Base-by-base conservation (phyloP, 1,284 basidiomycete species). In the Malassezia pachydermatis region DNA sequence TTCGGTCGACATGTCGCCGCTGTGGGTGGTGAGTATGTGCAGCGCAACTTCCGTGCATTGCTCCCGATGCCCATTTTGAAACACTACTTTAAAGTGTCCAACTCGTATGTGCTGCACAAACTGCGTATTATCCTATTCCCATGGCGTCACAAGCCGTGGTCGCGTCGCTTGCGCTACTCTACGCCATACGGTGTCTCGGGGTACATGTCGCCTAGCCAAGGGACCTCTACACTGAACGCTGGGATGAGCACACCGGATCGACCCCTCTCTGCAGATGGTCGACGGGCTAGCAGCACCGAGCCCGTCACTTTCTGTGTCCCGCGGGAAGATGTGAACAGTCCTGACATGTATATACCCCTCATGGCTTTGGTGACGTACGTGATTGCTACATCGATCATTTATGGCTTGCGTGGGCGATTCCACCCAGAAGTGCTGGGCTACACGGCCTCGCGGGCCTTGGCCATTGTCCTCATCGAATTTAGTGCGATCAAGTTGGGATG, bases 341-440 rank as follows among this genome's bases (percentile, higher is more conserved):
- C 94, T 0, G 92, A 98, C 74, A 76, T 96, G 20, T 98, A 98
- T 73, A 96, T 98, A 56, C 92, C 94, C 4, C 87, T 83, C 16
- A 98, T 98, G 92, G 86, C 89, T 0, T 78, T 98, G 23, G 87
- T 94, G 17, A 96, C 94, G 0, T 98, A 96, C 71, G 84, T 95
- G 58, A 82, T 98, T 20, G 76, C 94, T 4, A 87, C 87, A 1
- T 69, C 67, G 25, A 76, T 95, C 17, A 81, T 86, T 52, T 82
- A 86, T 3, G 92, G 92, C 19, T 76, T 94, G 10, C 78, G 86
- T 53, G 79, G 81, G 38, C 79, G 81, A 41, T 96, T 95, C 72
- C 82, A 89, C 66, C 90, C 92, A 8, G 83, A 86, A 62, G 82
- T 95, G 42, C 80, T 98, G 14, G 92, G 90, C 35, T 76, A 86